Evolutionary conservation across 495 filamentous ascomycete genomes (phyloP), one percentile per base, ranked within the genome.

Genomic region (Trichoderma gamsii): DNA sequence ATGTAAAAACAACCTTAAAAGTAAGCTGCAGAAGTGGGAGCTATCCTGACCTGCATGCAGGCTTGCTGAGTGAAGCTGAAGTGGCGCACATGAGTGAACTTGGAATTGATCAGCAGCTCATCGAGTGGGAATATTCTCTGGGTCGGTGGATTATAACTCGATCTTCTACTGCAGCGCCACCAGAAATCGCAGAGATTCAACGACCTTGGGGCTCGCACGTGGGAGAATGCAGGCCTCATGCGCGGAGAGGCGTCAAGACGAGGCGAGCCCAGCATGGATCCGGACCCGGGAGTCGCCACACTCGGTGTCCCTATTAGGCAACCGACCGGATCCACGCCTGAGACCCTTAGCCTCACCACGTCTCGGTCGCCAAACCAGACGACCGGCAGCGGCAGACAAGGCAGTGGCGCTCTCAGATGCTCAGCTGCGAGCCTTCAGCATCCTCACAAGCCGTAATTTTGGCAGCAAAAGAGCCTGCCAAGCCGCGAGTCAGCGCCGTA

Each of bases 1-100:
- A 32, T 35, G 56, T 32, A 61, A 61, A 61, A 61, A 61, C 56
- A 61, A 61, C 56, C 56, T 61, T 61, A 21, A 61, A 61, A 32
- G 27, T 61, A 32, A 61, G 56, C 56, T 61, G 56, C 44, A 49
- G 44, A 49, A n/a, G 44, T n/a, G 44, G 44, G 44, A 49, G 35
- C 35, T 38, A 38, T 38, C 8, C 35, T 38, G 35, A 7, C 35
- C 35, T 38, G 35, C 35, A 38, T 38, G 35, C 35, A 38, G 35
- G 35, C n/a, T 21, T 23, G 4, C 7, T 52, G 49, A 38, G 5
- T 11, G 43, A 46, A 46, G 43, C 12, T 46, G 43, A 46, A 18
- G 43, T 46, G 43, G 43, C 51, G 51, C n/a, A 21, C 51, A 56
- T 12, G 51, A 25, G 49, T 32, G 56, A 18, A 61, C 32, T 29